A percentile compares a stretch with the other conserved stretches of the same genome.
These are phyloP conservation scores for Primulina tabacum DNA, from an alignment of 257 asterid species.

Conservation along the genomic window DNA sequence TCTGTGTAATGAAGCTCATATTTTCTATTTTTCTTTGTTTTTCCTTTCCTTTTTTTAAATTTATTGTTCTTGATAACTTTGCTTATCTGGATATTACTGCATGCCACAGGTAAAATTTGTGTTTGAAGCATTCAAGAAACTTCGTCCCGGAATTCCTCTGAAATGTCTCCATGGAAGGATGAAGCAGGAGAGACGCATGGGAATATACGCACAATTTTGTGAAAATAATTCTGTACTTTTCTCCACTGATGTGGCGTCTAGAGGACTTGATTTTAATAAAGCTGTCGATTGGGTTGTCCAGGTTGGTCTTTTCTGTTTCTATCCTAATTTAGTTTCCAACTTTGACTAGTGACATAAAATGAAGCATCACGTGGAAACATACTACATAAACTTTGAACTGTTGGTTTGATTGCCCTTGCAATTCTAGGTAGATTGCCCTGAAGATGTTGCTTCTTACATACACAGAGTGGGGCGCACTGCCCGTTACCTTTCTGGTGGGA, in stretches of 20 bases:
- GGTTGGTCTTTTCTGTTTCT: conserved; percentile 39
- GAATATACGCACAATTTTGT: conserved; percentile 72
- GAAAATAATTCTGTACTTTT: conserved; percentile 68
- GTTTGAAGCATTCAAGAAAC: conserved; percentile 82
- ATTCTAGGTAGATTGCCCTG: conserved; percentile 93
- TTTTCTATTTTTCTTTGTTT: not conserved
- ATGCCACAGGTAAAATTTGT: conserved; percentile 69
- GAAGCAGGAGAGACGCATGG: conserved; percentile 83
- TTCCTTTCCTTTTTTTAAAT: not conserved
- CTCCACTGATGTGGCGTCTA: conserved; percentile 84
- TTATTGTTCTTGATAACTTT: conserved; percentile 9
- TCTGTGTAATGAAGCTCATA: not conserved
- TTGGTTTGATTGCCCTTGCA: conserved; percentile 20
- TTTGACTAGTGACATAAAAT: conserved; percentile 3
- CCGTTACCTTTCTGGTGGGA: conserved; percentile 86
- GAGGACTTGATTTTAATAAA: conserved; percentile 95
- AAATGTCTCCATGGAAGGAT: conserved; percentile 87
- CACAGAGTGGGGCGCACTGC: conserved; percentile 99
- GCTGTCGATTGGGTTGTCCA: conserved; percentile 98
- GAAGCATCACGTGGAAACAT: not conserved
- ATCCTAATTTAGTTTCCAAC: not conserved
- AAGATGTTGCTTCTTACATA: conserved; percentile 80
- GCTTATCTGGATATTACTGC: conserved; percentile 25
- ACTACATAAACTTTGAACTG: not conserved
- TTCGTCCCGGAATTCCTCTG: conserved; percentile 91